Percentiles rank a stretch among this genome's conserved stretches.
Evolutionary conservation across 176 grass and related monocot species (phyloP).

Genomic region (Oryza meridionalis): DNA sequence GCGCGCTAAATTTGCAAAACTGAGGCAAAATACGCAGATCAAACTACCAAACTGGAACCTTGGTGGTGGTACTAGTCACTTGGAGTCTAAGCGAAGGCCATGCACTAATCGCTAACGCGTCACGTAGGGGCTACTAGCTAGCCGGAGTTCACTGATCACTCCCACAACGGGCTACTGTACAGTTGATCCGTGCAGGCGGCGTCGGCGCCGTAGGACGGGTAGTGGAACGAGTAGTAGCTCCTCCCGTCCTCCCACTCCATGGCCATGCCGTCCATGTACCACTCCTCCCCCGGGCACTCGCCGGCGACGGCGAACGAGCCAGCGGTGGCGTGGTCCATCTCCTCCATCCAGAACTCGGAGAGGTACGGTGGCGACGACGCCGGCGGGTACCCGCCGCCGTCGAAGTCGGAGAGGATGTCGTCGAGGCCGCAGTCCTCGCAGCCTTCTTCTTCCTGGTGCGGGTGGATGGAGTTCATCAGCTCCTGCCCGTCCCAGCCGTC

Average conservation of each 20-base stretch:
- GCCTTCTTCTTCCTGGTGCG: constrained; percentile 28
- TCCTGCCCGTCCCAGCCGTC: constrained; percentile 18
- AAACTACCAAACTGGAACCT: not conserved
- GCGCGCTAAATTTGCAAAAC: not conserved
- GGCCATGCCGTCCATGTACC: constrained; percentile 61
- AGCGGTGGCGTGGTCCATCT: constrained; percentile 37
- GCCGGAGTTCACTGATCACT: not conserved
- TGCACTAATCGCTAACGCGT: not conserved
- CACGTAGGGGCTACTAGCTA: not conserved
- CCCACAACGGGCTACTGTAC: constrained; percentile 50
- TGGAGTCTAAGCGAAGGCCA: not conserved
- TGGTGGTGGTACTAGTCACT: not conserved
- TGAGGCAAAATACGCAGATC: not conserved
- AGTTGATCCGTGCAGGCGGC: constrained; percentile 30
- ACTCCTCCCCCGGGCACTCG: constrained; percentile 40
- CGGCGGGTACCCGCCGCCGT: constrained; percentile 30
- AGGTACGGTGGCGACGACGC: constrained; percentile 24
- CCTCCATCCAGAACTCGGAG: constrained; percentile 43
- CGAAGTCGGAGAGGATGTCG: constrained; percentile 49
- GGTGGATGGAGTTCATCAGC: constrained; percentile 34
- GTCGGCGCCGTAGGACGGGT: constrained; percentile 37
- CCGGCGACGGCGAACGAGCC: constrained; percentile 1
- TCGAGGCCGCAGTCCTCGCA: constrained; percentile 80
- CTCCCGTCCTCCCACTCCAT: constrained; percentile 46
- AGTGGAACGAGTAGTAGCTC: constrained; percentile 27